phyloP scores from a whole-genome alignment of 805 yeast species.

The Ascoidea asiatica region DNA sequence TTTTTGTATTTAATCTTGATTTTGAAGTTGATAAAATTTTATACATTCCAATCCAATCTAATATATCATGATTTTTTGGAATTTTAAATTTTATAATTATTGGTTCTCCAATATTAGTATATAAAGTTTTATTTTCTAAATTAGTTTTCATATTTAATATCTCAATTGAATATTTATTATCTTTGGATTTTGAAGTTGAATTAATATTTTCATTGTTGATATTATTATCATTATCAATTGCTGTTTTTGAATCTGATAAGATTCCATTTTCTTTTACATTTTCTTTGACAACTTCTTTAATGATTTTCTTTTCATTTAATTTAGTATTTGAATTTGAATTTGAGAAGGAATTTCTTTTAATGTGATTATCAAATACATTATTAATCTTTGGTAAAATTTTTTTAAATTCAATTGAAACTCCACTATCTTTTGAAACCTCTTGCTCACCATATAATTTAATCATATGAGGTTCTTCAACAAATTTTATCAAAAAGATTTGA shows the following conservation, averaged over 20 bases:
- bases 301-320: no score
- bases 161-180: constrained; percentile 18
- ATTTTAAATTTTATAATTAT: constrained; percentile 41
- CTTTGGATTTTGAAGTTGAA: constrained; percentile 1
- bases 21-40: constrained; percentile 44
- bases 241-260: neutral
- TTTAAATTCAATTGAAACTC: constrained; percentile 10
- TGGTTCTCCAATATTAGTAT: constrained; percentile 34
- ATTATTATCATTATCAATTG: neutral
- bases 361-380: neutral
- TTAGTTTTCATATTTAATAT: constrained; percentile 12
- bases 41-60: constrained; percentile 73
- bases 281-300: neutral
- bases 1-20: constrained; percentile 38
- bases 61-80: constrained; percentile 31
- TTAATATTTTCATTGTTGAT: neutral
- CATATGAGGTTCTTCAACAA: constrained; percentile 71
- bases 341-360: constrained; percentile 1
- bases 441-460: constrained; percentile 58
- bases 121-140: constrained; percentile 6
- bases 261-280: neutral
- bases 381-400: constrained; percentile 10
- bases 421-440: constrained; percentile 22
- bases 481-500: constrained; percentile 53
- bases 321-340: no score